These are phyloP conservation scores for Simplicillium aogashimaense DNA, from an alignment of 2,329 filamentous ascomycete species.

Conservation along the genomic window DNA sequence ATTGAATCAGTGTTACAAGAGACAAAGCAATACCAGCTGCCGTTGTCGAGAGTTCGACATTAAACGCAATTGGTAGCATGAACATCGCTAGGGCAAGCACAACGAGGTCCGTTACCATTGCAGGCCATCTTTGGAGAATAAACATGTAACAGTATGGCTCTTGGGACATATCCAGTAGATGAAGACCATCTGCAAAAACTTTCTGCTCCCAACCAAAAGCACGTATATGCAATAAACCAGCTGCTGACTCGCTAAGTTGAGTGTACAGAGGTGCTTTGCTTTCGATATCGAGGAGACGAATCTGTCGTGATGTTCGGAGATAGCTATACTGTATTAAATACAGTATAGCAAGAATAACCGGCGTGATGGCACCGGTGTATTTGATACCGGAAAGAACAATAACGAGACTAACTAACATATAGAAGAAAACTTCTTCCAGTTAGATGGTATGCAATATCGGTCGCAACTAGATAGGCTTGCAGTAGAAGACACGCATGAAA, in stretches of 20 bases:
- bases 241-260: constrained; percentile 23
- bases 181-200: constrained; percentile 30
- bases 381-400: constrained; percentile 33
- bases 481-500: not conserved
- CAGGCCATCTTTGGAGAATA: constrained; percentile 34
- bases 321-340: constrained; percentile 12
- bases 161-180: constrained; percentile 23
- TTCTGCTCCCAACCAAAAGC: constrained; percentile 13
- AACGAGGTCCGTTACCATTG: constrained; percentile 31
- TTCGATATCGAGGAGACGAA: constrained; percentile 44
- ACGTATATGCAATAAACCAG: constrained; percentile 14
- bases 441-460: not conserved
- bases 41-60: not conserved
- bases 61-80: constrained; percentile 22
- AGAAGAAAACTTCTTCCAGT: constrained; percentile 16
- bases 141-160: constrained; percentile 24
- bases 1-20: not conserved
- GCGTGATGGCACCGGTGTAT: constrained; percentile 32
- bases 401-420: constrained; percentile 27
- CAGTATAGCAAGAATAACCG: constrained; percentile 13
- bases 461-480: not conserved
- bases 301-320: constrained; percentile 42
- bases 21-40: not conserved
- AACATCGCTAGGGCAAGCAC: constrained; percentile 18
- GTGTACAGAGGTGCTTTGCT: constrained; percentile 33